phyloP scores from a whole-genome alignment of 78 protist genomes.

The Monosiga brevicollis region DNA sequence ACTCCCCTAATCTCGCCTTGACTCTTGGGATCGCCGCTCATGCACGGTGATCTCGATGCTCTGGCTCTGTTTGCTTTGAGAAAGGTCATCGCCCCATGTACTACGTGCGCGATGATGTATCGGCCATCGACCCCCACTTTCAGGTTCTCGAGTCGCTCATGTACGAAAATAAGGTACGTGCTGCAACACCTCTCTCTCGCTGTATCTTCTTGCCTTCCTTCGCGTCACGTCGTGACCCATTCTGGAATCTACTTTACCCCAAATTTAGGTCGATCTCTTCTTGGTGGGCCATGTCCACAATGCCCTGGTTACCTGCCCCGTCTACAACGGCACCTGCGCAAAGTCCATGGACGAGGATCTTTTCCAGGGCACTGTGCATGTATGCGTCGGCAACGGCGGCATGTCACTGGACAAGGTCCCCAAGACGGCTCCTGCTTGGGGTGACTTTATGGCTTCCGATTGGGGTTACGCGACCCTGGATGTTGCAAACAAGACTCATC shows the following conservation, averaged over 20 bases:
- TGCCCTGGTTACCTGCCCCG: not conserved
- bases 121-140: not conserved
- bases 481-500: not conserved
- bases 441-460: not conserved
- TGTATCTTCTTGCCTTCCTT: no score
- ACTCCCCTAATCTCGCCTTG: no score
- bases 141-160: not conserved
- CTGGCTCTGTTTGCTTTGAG: no score
- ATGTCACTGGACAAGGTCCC: not conserved
- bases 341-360: not conserved
- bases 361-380: conserved; percentile 16
- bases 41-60: no score
- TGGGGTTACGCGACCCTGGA: not conserved
- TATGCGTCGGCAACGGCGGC: conserved; percentile 23
- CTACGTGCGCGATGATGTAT: not conserved
- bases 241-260: no score
- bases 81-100: conserved; percentile 51
- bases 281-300: not conserved
- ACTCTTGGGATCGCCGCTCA: no score
- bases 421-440: not conserved
- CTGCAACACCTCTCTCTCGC: no score
- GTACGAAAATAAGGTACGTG: no score
- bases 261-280: conserved; percentile 7
- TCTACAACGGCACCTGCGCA: not conserved
- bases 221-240: no score